phyloP scores from a whole-genome alignment of 306 rosid genomes.

The Sindora glabra region DNA sequence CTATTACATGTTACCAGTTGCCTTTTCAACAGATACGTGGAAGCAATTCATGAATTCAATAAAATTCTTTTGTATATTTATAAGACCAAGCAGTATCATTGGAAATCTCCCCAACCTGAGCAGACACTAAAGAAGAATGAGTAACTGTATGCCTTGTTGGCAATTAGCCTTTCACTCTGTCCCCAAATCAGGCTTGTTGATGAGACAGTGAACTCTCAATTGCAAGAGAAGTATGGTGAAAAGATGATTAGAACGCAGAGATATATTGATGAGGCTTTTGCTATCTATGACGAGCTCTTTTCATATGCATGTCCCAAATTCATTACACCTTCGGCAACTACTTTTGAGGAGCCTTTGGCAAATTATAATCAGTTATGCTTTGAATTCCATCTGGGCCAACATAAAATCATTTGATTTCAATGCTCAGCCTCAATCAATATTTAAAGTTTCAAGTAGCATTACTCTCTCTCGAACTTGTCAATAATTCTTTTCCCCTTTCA shows the following conservation, averaged over 20 bases:
- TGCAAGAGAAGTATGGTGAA: slow-evolving; percentile 94
- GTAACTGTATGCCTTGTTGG: slow-evolving; percentile 98
- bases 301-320: slow-evolving; percentile 98
- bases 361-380: slow-evolving; percentile 86
- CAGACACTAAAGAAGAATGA: slow-evolving; percentile 96
- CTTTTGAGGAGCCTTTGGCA: slow-evolving; percentile 86
- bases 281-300: slow-evolving; percentile 92
- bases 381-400: not conserved
- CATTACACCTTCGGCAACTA: slow-evolving; percentile 95
- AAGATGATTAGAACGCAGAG: slow-evolving; percentile 93
- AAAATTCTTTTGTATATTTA: slow-evolving; percentile 77
- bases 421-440: not conserved
- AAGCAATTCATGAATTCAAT: slow-evolving; percentile 85
- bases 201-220: slow-evolving; percentile 82
- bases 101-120: slow-evolving; percentile 89
- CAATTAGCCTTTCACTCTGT: slow-evolving; percentile 83
- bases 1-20: not conserved
- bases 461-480: not conserved
- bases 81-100: slow-evolving; percentile 74
- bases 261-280: slow-evolving; percentile 89
- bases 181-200: slow-evolving; percentile 85
- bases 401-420: not conserved
- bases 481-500: not conserved
- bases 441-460: not conserved
- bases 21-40: slow-evolving; percentile 59